Conservation (phyloP, 2,329 filamentous ascomycete species). For the Coleophoma eucalyptorum region DNA sequence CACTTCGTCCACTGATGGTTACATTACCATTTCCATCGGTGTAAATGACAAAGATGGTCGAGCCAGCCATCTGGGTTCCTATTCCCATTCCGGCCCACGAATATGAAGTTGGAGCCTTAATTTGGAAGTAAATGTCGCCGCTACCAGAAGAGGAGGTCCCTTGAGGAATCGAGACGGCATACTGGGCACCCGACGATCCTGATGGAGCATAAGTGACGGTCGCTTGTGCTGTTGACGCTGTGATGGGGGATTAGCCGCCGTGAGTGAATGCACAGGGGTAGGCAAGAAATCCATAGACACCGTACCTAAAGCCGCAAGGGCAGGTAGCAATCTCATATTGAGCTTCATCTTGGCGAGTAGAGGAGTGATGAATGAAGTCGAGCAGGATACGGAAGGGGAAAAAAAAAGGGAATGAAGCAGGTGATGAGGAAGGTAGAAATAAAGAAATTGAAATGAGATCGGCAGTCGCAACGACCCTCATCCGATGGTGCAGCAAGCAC, state of each 20-base stretch:
- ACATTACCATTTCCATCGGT: slow-evolving; percentile 45
- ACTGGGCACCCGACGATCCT: slow-evolving; percentile 24
- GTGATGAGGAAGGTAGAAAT: too few relatives aligned
- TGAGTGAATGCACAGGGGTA: not conserved
- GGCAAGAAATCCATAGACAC: not conserved
- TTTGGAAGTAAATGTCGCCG: slow-evolving; percentile 54
- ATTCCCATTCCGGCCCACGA: slow-evolving; percentile 56
- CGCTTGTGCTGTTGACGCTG: not conserved
- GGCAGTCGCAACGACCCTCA: too few relatives aligned
- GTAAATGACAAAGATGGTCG: slow-evolving; percentile 59
- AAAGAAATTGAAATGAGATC: too few relatives aligned
- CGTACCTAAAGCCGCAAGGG: not conserved
- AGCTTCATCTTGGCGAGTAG: not conserved
- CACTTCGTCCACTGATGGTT: slow-evolving; percentile 48
- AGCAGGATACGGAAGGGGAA: too few relatives aligned
- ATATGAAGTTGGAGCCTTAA: slow-evolving; percentile 47
- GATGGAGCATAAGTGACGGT: not conserved
- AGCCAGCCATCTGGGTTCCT: slow-evolving; percentile 47
- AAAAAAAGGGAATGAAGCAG: too few relatives aligned
- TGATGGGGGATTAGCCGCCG: too few relatives aligned
- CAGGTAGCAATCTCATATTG: not conserved
- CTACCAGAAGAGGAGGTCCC: slow-evolving; percentile 42
- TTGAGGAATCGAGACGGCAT: slow-evolving; percentile 47
- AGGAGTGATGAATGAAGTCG: too few relatives aligned
- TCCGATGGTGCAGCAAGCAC: too few relatives aligned